Evolutionary conservation across 345 rosid genomes (phyloP), one percentile per base, ranked within the genome.

Genomic region (Clarkia xantiana): DNA sequence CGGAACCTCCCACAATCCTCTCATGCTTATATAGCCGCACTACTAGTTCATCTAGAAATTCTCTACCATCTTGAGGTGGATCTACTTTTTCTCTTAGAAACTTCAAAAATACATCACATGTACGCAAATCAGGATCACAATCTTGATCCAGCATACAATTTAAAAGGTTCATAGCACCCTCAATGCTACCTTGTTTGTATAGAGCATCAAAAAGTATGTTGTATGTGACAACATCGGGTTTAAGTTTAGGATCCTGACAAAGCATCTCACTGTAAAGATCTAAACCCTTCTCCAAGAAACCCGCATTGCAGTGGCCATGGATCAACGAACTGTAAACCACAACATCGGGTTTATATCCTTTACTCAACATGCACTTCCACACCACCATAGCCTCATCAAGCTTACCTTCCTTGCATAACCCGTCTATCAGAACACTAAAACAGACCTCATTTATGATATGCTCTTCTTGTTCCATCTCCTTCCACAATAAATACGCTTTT

Each of bases 261-360:
- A 91, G 71, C 96, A 91, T 91, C 81, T 86, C 85, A 66, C 81
- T 71, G 52, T 71, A 86, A 55, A 79, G 82, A 62, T 79, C 76
- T 51, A 86, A 65, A 22, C 84, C 96, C 42, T 71, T 81, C 62
- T 84, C 76, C 52, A 84, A 44, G 1, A 63, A 76, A 19, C 94
- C 84, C 42, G 62, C 55, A 64, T 58, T 66, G 61, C 93, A 86
- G 44, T 81, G 75, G 52, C 98, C 98, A 57, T 78, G 76, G 60
- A 91, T 86, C 78, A 91, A 73, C 49, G 94, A 84, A 63, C 81
- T 76, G 62, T 81, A 91, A 17, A 90, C 72, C 59, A 91, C 80
- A 23, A 71, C 78, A 67, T 91, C 96, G 49, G 87, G 89, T 60
- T 62, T 76, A 59, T 60, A 70, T 64, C 96, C 98, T 40, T 64